Conservation (phyloP, 164 flowering plant species). For the Kalanchoe fedtschenkoi region DNA sequence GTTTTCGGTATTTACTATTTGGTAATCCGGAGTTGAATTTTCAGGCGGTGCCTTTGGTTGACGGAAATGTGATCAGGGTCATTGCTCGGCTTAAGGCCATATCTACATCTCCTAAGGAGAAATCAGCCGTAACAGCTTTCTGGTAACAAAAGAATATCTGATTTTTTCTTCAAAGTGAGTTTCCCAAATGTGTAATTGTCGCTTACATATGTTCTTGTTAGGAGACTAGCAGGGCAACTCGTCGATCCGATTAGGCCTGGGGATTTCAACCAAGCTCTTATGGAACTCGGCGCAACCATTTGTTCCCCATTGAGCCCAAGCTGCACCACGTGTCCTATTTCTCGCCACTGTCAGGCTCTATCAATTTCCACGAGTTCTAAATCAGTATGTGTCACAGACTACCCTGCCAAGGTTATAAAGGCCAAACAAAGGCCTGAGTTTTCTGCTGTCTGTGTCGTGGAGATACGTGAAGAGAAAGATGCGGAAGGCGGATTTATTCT, state of each 20-base stretch:
- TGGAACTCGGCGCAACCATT: constrained; percentile 88
- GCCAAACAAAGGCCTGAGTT: constrained; percentile 62
- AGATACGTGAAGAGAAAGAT: constrained; percentile 23
- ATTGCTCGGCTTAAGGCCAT: constrained; percentile 73
- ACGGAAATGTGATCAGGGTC: constrained; percentile 88
- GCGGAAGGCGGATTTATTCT: constrained; percentile 40
- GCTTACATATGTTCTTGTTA: constrained; percentile 10
- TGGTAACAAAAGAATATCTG: no score
- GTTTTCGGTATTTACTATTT: background rate
- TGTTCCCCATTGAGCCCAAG: constrained; percentile 68
- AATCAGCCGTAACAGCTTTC: constrained; percentile 38
- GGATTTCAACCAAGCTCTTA: constrained; percentile 91
- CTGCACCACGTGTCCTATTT: constrained; percentile 67
- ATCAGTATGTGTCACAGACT: constrained; percentile 55
- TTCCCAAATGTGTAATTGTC: background rate
- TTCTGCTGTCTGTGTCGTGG: constrained; percentile 77
- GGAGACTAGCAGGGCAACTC: constrained; percentile 81
- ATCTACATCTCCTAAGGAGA: constrained; percentile 74
- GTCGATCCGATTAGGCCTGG: constrained; percentile 87
- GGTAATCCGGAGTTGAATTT: background rate
- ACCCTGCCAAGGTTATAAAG: constrained; percentile 63
- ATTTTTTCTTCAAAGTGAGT: background rate
- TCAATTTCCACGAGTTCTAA: constrained; percentile 26
- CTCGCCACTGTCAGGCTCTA: constrained; percentile 54
- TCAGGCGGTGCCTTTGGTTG: constrained; percentile 90